These are phyloP conservation scores for Coemansia sp. DNA, from an alignment of 192 early-diverging fungal species.

Conservation along the genomic window DNA sequence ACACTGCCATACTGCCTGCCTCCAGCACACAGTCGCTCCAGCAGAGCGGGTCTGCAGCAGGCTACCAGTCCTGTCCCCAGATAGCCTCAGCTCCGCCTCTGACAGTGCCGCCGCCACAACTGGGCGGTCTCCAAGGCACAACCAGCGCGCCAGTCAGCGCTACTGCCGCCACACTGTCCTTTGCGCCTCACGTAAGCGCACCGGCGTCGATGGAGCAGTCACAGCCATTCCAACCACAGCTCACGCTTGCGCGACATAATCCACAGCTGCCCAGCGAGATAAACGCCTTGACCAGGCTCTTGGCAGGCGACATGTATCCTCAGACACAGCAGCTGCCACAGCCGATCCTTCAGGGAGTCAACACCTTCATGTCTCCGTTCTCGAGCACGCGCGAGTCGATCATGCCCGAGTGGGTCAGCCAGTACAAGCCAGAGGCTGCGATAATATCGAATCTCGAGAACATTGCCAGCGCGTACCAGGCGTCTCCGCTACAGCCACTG, in stretches of 20 bases:
- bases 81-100: not conserved
- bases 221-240: not conserved
- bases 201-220: not conserved
- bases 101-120: not conserved
- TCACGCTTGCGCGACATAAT: not conserved
- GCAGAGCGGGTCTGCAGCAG: not conserved
- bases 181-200: not conserved
- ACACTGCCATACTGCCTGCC: conserved; percentile 12
- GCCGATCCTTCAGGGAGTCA: conserved; percentile 51
- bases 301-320: conserved; percentile 52
- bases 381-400: conserved; percentile 31
- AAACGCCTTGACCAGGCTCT: conserved; percentile 34
- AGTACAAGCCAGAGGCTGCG: conserved; percentile 48
- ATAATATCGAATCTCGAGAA: conserved; percentile 51
- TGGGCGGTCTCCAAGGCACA: not conserved
- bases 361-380: conserved; percentile 55
- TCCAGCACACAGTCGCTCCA: conserved; percentile 9
- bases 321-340: conserved; percentile 52
- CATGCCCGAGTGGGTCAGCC: conserved; percentile 52
- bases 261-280: conserved; percentile 23
- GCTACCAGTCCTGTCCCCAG: not conserved
- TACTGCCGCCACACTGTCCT: not conserved
- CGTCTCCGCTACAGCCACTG: conserved; percentile 30
- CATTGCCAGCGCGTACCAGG: conserved; percentile 47
- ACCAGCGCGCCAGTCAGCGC: not conserved